These are phyloP conservation scores for Saturnispora bothae DNA, from an alignment of 805 yeast species.

Conservation along the genomic window DNA sequence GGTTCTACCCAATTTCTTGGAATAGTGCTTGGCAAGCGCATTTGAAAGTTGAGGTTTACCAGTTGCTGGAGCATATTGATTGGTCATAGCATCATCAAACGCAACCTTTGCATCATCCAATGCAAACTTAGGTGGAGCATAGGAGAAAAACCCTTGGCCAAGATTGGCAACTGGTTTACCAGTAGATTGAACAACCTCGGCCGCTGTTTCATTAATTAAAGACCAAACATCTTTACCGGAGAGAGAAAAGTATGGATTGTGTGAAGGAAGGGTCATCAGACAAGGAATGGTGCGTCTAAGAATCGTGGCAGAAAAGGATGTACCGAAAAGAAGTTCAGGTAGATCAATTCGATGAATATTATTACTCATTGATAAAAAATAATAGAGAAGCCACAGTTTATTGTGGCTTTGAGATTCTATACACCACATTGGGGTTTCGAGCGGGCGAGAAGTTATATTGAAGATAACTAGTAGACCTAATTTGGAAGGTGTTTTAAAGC, in stretches of 20 bases:
- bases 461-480: no score
- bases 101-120: constrained; percentile 72
- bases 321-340: no score
- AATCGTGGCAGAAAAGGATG: no score
- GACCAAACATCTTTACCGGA: constrained; percentile 91
- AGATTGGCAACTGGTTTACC: constrained; percentile 78
- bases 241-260: constrained; percentile 60
- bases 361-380: no score
- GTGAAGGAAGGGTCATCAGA: constrained; percentile 29
- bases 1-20: constrained; percentile 50
- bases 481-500: no score
- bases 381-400: no score
- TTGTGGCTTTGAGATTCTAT: no score
- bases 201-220: constrained; percentile 90
- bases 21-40: constrained; percentile 61
- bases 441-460: no score
- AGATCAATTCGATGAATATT: no score
- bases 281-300: no score
- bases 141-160: constrained; percentile 97
- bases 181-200: constrained; percentile 55
- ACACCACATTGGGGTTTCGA: no score
- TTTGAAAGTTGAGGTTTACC: constrained; percentile 73
- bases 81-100: constrained; percentile 58
- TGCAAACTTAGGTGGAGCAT: constrained; percentile 92
- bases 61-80: constrained; percentile 87